phyloP scores from a whole-genome alignment of 352 stramenopile species.

The Elongisporangium anandrum region DNA sequence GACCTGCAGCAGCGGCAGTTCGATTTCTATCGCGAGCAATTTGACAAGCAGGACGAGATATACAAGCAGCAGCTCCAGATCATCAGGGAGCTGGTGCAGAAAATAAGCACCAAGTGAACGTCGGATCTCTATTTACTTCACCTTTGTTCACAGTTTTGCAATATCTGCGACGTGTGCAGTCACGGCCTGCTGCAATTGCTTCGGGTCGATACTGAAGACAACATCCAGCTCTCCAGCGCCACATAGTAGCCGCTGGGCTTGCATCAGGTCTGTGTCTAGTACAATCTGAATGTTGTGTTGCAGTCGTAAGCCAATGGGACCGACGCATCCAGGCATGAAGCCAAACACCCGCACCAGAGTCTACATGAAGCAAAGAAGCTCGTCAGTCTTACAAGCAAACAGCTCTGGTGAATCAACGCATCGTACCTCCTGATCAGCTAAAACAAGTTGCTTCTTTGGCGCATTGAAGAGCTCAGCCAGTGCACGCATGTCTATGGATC shows the following conservation, averaged over 20 bases:
- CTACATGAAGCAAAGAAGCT: conserved; percentile 17
- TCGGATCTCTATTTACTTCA: background rate
- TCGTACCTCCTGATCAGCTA: background rate
- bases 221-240: conserved; percentile 38
- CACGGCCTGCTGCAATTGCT: conserved; percentile 7
- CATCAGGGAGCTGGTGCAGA: background rate
- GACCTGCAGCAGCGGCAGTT: background rate
- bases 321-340: conserved; percentile 54
- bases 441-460: background rate
- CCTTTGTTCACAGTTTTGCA: background rate
- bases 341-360: conserved; percentile 63
- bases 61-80: background rate
- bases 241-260: conserved; percentile 32
- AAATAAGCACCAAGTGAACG: background rate
- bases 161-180: conserved; percentile 8
- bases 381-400: conserved; percentile 1
- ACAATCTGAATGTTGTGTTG: conserved; percentile 45
- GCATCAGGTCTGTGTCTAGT: conserved; percentile 28
- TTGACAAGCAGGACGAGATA: no score
- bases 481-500: conserved; percentile 44
- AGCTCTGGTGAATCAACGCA: no score
- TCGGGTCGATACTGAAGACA: conserved; percentile 43
- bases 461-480: background rate
- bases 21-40: no score
- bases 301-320: conserved; percentile 55